phyloP scores from a whole-genome alignment of 2,329 filamentous ascomycete genomes.

The Venturia nashicola region DNA sequence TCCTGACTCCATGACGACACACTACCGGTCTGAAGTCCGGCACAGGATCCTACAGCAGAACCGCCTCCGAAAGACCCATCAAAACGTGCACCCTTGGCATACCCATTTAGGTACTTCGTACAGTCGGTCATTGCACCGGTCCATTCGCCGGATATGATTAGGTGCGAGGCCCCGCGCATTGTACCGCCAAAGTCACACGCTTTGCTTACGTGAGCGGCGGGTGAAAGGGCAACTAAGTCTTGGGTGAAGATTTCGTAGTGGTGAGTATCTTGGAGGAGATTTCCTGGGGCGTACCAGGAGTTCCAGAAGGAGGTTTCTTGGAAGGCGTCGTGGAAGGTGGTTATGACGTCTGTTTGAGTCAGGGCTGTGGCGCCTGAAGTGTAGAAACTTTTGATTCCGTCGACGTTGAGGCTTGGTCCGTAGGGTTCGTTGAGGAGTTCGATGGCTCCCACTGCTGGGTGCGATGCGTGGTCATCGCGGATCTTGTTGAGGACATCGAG shows the following conservation, averaged over 20 bases:
- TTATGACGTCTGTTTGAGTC: slow-evolving; percentile 26
- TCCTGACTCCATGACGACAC: slow-evolving; percentile 50
- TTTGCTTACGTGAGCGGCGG: slow-evolving; percentile 26
- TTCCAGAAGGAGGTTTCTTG: slow-evolving; percentile 28
- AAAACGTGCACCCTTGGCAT: slow-evolving; percentile 48
- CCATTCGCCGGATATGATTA: slow-evolving; percentile 36
- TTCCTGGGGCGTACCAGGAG: slow-evolving; percentile 30
- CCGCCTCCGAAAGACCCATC: slow-evolving; percentile 68
- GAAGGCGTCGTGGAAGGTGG: slow-evolving; percentile 37
- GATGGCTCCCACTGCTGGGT: slow-evolving; percentile 81
- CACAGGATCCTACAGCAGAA: slow-evolving; percentile 59
- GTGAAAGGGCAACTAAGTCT: slow-evolving; percentile 24
- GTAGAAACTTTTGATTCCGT: slow-evolving; percentile 33
- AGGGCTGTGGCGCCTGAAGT: slow-evolving; percentile 36
- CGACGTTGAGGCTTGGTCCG: slow-evolving; percentile 29
- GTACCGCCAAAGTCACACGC: slow-evolving; percentile 32
- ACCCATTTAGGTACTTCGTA: slow-evolving; percentile 36
- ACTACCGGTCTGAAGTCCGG: slow-evolving; percentile 62
- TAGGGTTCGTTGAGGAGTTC: slow-evolving; percentile 84
- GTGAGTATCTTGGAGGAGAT: slow-evolving; percentile 32
- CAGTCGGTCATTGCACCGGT: slow-evolving; percentile 35
- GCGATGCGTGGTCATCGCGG: slow-evolving; percentile 73
- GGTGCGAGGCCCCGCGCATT: slow-evolving; percentile 34
- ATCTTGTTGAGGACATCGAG: slow-evolving; percentile 80
- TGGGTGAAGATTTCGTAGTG: slow-evolving; percentile 36